Evolutionary conservation across 1,284 basidiomycete genomes (phyloP), one percentile per base, ranked within the genome.

Genomic region (Ustilago esculenta): DNA sequence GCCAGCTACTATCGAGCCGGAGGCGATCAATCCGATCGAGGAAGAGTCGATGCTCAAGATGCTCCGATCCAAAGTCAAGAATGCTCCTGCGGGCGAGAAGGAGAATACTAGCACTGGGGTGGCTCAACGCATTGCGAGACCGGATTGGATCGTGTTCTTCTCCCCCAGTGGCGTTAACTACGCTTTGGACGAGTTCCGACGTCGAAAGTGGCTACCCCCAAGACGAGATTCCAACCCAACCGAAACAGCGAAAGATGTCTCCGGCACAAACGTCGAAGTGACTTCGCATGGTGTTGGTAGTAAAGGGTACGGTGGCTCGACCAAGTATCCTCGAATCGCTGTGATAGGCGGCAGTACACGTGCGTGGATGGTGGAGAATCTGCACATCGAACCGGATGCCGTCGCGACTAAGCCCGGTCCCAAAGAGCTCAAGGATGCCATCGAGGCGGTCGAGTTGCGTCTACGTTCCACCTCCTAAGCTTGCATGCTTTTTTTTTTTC

Each of bases 111-210:
- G 33, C 21, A 27, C 42, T 21, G 42, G 35, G 5, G n/a, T n/a
- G n/a, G n/a, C n/a, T n/a, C 44, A 53, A 15, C 42, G 45, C 25
- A 57, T 64, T 43, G 65, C 58, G 8, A 41, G 66, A 29, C 77
- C 75, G 5, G 72, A 79, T 46, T 81, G 78, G 78, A 61, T 81
- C 40, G 79, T 79, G 30, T 79, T 81, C 56, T 81, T 80, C 52
- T 81, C 79, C 29, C 79, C 79, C 7, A 76, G 73, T 17, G 79
- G 79, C 17, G 75, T 77, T 33, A 55, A 76, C 23, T 79, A 79
- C 49, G 71, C 77, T 4, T 46, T 80, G 27, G 63, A 67, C 14
- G 65, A 77, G 37, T 65, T 81, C 17, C 55, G 64, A 21, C 52
- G 52, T 14, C 59, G 67, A 15, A 58, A 47, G 15, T 81, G 79